phyloP scores from a whole-genome alignment of 768 basidiomycete genomes.

The Lactifluus volemus region DNA sequence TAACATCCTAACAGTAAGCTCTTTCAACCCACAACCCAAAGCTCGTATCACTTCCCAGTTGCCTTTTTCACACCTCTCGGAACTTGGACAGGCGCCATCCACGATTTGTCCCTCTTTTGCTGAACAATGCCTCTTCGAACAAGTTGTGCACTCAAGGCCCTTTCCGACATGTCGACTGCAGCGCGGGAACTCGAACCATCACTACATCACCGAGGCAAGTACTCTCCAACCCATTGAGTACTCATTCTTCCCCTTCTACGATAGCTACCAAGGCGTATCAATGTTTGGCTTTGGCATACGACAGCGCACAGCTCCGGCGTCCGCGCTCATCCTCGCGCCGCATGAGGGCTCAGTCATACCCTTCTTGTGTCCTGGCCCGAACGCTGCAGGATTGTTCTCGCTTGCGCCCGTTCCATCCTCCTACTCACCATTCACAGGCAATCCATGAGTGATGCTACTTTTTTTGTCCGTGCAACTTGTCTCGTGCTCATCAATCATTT shows the following conservation, averaged over 20 bases:
- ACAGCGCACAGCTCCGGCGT: slow-evolving; percentile 14
- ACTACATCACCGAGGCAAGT: background rate
- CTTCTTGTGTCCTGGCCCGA: background rate
- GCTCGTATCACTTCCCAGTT: too few species aligned
- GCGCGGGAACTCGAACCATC: background rate
- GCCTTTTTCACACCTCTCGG: too few species aligned
- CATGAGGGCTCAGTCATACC: slow-evolving; percentile 9
- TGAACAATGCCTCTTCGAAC: too few species aligned
- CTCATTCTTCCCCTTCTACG: too few species aligned
- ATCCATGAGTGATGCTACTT: slow-evolving; percentile 16
- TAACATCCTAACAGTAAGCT: too few species aligned
- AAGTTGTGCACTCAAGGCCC: too few species aligned
- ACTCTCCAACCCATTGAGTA: too few species aligned
- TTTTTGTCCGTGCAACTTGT: slow-evolving; percentile 15
- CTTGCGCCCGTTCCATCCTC: slow-evolving; percentile 10
- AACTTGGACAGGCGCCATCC: too few species aligned
- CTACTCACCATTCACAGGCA: slow-evolving; percentile 9
- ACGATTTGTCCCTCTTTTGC: too few species aligned
- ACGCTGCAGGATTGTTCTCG: too few species aligned
- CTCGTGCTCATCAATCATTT: slow-evolving; percentile 12
- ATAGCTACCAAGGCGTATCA: too few species aligned
- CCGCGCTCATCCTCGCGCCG: slow-evolving; percentile 8
- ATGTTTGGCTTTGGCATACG: background rate
- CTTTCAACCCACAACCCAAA: too few species aligned
- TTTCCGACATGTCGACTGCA: slow-evolving; percentile 12